Conservation (phyloP, 257 asterid species). For the Solanum megistacrolobum region DNA sequence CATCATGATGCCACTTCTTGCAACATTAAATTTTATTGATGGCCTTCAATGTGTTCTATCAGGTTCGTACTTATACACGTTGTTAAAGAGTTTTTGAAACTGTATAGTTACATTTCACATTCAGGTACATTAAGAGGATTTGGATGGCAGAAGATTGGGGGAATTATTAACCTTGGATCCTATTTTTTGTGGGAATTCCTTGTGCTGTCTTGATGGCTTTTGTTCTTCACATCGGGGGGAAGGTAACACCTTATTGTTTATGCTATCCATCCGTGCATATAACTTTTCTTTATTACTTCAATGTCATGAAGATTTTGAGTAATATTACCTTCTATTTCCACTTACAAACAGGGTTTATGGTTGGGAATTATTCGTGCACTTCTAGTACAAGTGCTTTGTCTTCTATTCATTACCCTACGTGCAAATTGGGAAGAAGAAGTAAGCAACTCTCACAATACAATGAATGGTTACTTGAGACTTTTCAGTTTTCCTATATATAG, state of each 20-base stretch:
- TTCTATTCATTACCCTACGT: conserved; percentile 23
- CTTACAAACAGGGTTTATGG: conserved; percentile 29
- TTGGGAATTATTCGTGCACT: conserved; percentile 49
- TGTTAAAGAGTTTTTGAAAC: too few species aligned
- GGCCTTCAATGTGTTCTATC: conserved; percentile 79
- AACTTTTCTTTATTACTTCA: neutral
- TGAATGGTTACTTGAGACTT: neutral
- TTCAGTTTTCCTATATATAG: neutral
- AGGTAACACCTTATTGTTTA: neutral
- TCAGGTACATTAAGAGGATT: too few species aligned
- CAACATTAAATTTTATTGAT: conserved; percentile 56
- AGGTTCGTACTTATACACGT: conserved; percentile 18
- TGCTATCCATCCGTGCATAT: neutral
- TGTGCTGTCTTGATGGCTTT: conserved; percentile 49
- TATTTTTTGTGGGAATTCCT: conserved; percentile 56
- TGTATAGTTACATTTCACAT: too few species aligned
- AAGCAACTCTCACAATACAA: conserved; percentile 1
- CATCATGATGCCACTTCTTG: conserved; percentile 64
- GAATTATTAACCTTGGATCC: too few species aligned
- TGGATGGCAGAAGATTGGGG: too few species aligned
- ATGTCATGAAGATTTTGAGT: conserved; percentile 28
- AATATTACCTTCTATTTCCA: neutral
- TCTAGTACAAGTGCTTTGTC: conserved; percentile 45
- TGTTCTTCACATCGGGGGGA: conserved; percentile 28
- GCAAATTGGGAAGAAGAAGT: conserved; percentile 56